Conservation (phyloP, 176 grass and related monocot genomes). For the Poa pratensis region DNA sequence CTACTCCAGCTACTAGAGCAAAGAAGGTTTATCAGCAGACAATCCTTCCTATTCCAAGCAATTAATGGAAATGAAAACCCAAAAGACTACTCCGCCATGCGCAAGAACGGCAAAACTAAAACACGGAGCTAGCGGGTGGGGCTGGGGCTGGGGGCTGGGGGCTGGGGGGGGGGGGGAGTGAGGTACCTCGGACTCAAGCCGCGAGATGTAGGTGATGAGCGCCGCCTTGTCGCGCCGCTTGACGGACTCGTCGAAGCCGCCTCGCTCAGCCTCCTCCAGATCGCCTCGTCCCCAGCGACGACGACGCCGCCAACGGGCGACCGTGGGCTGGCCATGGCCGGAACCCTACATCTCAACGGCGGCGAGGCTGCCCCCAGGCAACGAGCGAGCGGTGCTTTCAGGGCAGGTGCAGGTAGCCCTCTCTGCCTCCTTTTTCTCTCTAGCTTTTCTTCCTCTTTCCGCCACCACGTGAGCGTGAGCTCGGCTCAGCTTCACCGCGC, state of each 20-base stretch:
- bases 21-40: too few species aligned
- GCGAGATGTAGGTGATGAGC: constrained; percentile 69
- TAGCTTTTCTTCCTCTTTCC: too few species aligned
- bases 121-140: too few species aligned
- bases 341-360: constrained; percentile 66
- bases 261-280: constrained; percentile 82
- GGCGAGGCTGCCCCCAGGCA: background rate
- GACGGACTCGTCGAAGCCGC: constrained; percentile 83
- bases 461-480: too few species aligned
- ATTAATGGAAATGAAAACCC: background rate
- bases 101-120: constrained; percentile 27
- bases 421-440: background rate
- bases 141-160: too few species aligned
- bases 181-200: constrained; percentile 76
- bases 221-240: constrained; percentile 74
- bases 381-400: constrained; percentile 40
- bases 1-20: too few species aligned
- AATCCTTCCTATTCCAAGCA: too few species aligned
- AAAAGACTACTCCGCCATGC: background rate
- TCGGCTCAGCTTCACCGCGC: too few species aligned
- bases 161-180: too few species aligned
- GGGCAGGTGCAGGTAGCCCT: constrained; percentile 54
- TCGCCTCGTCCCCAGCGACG: constrained; percentile 60
- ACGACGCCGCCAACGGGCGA: background rate
- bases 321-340: constrained; percentile 75